Base-by-base conservation (phyloP, 352 stramenopile genomes). In the Phytopythium chamaehyphon region DNA sequence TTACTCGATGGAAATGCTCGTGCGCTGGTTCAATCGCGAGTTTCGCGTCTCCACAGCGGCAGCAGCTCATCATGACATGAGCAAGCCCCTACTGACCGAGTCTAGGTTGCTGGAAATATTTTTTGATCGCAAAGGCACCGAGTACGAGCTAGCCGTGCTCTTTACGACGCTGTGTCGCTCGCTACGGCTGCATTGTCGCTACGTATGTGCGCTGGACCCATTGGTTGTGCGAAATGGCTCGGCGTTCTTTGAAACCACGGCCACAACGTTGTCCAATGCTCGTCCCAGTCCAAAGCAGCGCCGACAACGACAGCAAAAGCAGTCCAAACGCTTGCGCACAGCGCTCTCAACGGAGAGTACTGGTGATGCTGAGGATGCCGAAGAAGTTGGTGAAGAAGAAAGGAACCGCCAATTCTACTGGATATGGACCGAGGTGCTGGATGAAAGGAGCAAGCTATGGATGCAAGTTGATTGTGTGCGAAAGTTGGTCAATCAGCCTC, bases 401-500 rank as follows among this genome's bases (percentile, higher is more conserved):
- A 2, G n/a, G 18, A 9, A 33, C 16, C 18, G 44, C 36, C 54
- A 70, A 47, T 62, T 60, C 38, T 63, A 70, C 37, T 89, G 77
- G 71, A 43, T 73, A 14, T 93, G 83, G 83, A 73, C 58, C 18
- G 83, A 93, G 35, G 76, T 90, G n/a, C 62, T 73, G 6, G 76
- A 90, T 40, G 54, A 67, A 19, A 69, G 76, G 28, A 68, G 26
- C 1, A 64, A 65, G 18, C 58, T 18, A 6, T 95, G 84, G 84
- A 52, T 86, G 15, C 66, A 76, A 23, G 76, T 90, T 2, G 84
- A 95, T 59, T 53, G 61, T 2, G 45, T 83, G 0, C 64, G 55
- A 21, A 70, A 71, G 37, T 24, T 86, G 1, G 69, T 93, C 5
- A 58, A 68, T 18, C 60, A 56, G 2, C 74, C 82, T 2, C 65